A percentile compares a stretch with the other conserved stretches of the same genome.
phyloP scores from a whole-genome alignment of 371 early-diverging fungal species.

The Circinella umbellata region DNA sequence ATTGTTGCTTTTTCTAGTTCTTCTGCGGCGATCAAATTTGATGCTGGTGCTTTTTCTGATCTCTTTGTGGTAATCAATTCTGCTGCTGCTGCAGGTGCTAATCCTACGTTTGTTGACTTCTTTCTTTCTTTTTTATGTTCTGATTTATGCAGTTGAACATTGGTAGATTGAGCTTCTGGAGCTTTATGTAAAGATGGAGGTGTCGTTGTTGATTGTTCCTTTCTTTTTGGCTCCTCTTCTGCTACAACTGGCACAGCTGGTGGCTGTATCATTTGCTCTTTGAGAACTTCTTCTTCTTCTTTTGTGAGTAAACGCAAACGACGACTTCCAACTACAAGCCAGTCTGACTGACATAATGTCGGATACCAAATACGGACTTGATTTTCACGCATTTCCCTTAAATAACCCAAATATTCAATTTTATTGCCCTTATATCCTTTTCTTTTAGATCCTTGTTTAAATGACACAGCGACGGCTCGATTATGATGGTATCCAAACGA shows the following conservation, averaged over 20 bases:
- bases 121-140: too few relatives aligned
- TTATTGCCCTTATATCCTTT: conserved; percentile 13
- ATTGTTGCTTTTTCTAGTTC: too few relatives aligned
- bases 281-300: conserved; percentile 28
- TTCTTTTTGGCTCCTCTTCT: background rate
- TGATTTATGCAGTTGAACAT: too few relatives aligned
- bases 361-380: conserved; percentile 48
- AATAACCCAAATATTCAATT: conserved; percentile 34
- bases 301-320: conserved; percentile 36
- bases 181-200: too few relatives aligned
- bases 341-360: conserved; percentile 36
- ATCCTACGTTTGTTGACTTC: too few relatives aligned
- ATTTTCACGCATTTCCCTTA: conserved; percentile 38
- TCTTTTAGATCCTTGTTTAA: conserved; percentile 6
- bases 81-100: too few relatives aligned
- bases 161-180: too few relatives aligned
- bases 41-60: too few relatives aligned
- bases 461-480: conserved; percentile 47
- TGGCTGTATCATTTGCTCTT: background rate
- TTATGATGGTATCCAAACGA: conserved; percentile 57
- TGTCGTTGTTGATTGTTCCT: background rate
- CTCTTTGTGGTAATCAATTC: too few relatives aligned
- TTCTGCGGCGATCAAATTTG: too few relatives aligned
- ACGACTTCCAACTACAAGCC: conserved; percentile 43
- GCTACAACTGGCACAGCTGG: background rate